Percentiles rank a stretch among this genome's conserved stretches.
Conservation (phyloP, 2,329 filamentous ascomycete species). For the Pseudomassariella vexata region DNA sequence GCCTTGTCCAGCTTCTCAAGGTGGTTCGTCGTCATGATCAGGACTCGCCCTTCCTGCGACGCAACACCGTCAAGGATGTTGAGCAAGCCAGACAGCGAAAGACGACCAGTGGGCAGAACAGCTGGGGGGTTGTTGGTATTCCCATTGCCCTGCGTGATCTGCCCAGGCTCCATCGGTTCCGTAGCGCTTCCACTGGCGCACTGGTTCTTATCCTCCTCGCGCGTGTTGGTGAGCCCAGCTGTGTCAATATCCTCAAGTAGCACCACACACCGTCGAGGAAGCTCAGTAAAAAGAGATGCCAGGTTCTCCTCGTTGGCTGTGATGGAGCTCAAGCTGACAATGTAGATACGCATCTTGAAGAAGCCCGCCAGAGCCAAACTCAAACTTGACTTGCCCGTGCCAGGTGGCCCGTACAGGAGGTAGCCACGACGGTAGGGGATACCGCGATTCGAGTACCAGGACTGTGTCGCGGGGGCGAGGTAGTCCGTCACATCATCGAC, state of each 20-base stretch:
- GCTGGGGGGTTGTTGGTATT: conserved; percentile 15
- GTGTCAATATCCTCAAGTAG: conserved; percentile 52
- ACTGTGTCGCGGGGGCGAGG: conserved; percentile 35
- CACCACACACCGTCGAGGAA: conserved; percentile 48
- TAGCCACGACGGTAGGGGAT: conserved; percentile 55
- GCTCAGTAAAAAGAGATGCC: conserved; percentile 40
- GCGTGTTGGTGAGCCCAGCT: conserved; percentile 54
- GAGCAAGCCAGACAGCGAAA: conserved; percentile 71
- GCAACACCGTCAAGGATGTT: conserved; percentile 75
- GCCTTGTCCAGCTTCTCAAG: conserved; percentile 56
- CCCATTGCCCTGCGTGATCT: conserved; percentile 24
- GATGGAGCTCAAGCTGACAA: conserved; percentile 40
- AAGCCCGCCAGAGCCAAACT: conserved; percentile 45
- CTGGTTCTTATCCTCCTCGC: conserved; percentile 27
- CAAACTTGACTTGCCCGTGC: conserved; percentile 34
- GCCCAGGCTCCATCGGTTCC: conserved; percentile 26
- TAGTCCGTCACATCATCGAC: conserved; percentile 47
- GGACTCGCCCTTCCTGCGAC: conserved; percentile 56
- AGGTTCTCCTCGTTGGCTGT: conserved; percentile 41
- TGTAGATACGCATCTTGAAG: conserved; percentile 46
- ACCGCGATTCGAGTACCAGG: conserved; percentile 59
- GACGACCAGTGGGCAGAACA: conserved; percentile 20
- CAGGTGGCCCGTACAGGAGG: conserved; percentile 24
- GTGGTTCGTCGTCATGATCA: conserved; percentile 64
- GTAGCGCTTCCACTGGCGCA: conserved; percentile 10